Evolutionary conservation across 805 yeast genomes (phyloP).

Genomic region (Cyberlindnera mrakii): DNA sequence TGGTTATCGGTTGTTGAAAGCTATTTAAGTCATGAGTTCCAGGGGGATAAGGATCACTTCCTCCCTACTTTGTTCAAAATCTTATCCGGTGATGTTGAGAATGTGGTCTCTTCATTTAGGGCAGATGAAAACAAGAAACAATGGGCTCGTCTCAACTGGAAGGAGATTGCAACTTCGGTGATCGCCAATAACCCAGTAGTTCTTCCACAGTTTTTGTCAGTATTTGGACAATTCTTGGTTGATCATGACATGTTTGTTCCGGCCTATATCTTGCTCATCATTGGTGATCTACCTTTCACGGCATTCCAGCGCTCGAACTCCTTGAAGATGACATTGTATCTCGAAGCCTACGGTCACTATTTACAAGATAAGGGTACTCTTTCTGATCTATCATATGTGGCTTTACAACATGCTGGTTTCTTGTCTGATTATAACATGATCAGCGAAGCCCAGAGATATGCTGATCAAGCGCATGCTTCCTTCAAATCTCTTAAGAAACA

Average conservation of each 20-base stretch:
- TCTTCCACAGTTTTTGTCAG: constrained; percentile 36
- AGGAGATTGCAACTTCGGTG: constrained; percentile 37
- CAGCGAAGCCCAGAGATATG: constrained; percentile 55
- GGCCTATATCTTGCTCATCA: constrained; percentile 39
- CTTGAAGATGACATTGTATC: constrained; percentile 24
- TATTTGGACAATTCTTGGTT: constrained; percentile 44
- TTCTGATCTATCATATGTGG: constrained; percentile 48
- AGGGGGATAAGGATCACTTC: constrained; percentile 35
- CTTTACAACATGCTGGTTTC: constrained; percentile 59
- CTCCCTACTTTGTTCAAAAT: constrained; percentile 56
- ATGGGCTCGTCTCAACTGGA: constrained; percentile 51
- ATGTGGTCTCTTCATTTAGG: constrained; percentile 45
- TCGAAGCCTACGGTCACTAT: constrained; percentile 22
- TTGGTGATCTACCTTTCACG: constrained; percentile 42
- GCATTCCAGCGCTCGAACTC: constrained; percentile 12
- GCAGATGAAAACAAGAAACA: constrained; percentile 32
- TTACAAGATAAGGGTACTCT: constrained; percentile 20
- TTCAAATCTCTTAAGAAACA: constrained; percentile 34
- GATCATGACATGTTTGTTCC: constrained; percentile 29
- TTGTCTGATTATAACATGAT: constrained; percentile 63
- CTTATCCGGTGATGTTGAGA: constrained; percentile 53
- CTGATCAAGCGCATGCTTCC: constrained; percentile 42
- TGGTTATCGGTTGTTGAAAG: constrained; percentile 54
- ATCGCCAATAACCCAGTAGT: constrained; percentile 30
- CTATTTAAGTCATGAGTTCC: constrained; percentile 44